Conservation (phyloP, 139 green algal genomes). For the Chlorella sp. region DNA sequence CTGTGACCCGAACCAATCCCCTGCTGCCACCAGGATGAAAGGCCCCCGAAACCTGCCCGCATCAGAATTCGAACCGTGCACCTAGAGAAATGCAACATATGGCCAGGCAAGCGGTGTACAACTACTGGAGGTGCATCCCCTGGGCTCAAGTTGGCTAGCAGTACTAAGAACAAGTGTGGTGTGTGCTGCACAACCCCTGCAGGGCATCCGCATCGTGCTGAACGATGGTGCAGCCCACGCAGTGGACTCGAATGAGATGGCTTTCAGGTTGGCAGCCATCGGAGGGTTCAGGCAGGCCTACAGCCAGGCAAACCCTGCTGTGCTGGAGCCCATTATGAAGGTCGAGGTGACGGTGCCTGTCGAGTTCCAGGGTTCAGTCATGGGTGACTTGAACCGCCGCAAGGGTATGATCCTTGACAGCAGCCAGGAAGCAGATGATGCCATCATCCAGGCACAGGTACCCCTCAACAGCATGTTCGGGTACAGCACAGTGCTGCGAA, state of each 20-base stretch:
- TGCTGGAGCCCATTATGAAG: slow-evolving; percentile 97
- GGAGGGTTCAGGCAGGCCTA: slow-evolving; percentile 81
- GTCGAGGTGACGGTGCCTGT: slow-evolving; percentile 81
- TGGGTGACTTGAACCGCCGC: slow-evolving; percentile 92
- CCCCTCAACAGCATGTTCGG: slow-evolving; percentile 98
- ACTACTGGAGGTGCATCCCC: no score
- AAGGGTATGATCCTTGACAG: slow-evolving; percentile 81
- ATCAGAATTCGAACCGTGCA: no score
- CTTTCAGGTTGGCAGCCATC: slow-evolving; percentile 92
- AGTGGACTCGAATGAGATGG: slow-evolving; percentile 94
- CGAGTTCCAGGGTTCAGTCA: slow-evolving; percentile 84
- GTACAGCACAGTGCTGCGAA: slow-evolving; percentile 91
- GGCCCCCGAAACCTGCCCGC: no score
- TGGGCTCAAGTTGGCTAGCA: no score
- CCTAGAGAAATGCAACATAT: no score
- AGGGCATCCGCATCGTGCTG: slow-evolving; percentile 81
- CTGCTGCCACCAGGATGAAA: no score
- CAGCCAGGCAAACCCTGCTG: slow-evolving; percentile 46
- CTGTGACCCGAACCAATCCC: no score
- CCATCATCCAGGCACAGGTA: slow-evolving; percentile 66
- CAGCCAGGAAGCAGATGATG: slow-evolving; percentile 48
- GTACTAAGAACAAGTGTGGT: no score
- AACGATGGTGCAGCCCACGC: slow-evolving; percentile 87
- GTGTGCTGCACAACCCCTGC: neutral
- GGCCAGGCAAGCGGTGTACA: no score